Percentiles rank a stretch among this genome's conserved stretches.
Evolutionary conservation across 2,329 filamentous ascomycete species (phyloP).

Genomic region (Talaromyces pinophilus): DNA sequence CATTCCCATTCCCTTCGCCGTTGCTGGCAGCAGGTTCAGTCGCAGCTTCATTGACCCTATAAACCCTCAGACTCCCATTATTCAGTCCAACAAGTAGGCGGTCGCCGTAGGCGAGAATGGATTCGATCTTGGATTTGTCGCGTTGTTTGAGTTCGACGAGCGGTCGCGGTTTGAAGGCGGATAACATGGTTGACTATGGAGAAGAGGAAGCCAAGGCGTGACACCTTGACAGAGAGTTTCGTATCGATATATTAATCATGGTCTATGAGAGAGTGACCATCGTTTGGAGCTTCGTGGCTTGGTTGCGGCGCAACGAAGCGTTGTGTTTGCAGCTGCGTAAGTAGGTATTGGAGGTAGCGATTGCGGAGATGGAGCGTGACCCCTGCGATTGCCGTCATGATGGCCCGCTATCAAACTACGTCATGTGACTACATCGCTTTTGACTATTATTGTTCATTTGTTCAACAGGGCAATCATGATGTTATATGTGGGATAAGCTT

Average conservation of each 20-base stretch:
- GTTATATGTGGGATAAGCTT: not conserved
- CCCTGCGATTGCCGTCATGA: not conserved
- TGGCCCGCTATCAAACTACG: constrained; percentile 9
- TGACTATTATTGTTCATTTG: not conserved
- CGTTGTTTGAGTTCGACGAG: constrained; percentile 95
- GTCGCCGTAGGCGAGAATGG: constrained; percentile 89
- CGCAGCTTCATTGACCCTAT: constrained; percentile 74
- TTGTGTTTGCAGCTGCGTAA: not conserved
- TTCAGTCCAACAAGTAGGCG: constrained; percentile 88
- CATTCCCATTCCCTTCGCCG: constrained; percentile 25
- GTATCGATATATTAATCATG: constrained; percentile 10
- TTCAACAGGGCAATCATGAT: not conserved
- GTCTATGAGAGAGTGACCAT: constrained; percentile 9
- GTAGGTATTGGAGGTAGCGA: not conserved
- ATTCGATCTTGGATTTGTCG: constrained; percentile 97
- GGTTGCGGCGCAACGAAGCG: constrained; percentile 5
- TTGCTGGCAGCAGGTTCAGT: constrained; percentile 25
- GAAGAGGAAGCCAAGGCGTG: constrained; percentile 8
- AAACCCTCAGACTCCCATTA: constrained; percentile 84
- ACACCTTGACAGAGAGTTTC: constrained; percentile 5
- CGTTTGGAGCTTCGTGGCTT: not conserved
- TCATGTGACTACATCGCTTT: constrained; percentile 11
- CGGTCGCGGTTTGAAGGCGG: constrained; percentile 92
- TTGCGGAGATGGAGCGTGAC: not conserved
- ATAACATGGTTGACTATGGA: constrained; percentile 67